A percentile compares a stretch with the other conserved stretches of the same genome.
Conservation (phyloP, 192 early-diverging fungal genomes). For the Coemansia javaensis region DNA sequence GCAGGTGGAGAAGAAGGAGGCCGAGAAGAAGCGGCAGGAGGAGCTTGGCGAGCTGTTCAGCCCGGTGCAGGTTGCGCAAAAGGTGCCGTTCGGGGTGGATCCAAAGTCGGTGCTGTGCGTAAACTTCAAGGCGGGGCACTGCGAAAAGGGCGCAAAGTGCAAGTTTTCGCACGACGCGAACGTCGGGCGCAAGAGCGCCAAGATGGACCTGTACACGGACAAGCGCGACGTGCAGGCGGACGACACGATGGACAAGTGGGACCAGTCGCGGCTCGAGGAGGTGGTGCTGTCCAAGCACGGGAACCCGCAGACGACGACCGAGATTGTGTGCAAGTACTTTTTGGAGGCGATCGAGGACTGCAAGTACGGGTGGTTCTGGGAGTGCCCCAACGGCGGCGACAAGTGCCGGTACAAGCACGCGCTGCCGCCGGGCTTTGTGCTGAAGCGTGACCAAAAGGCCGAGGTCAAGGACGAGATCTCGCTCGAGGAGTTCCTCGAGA, state of each 20-base stretch:
- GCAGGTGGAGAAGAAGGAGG: constrained; percentile 62
- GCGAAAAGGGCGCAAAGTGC: constrained; percentile 87
- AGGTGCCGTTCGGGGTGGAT: constrained; percentile 97
- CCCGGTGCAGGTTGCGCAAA: constrained; percentile 74
- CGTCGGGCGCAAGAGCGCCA: constrained; percentile 81
- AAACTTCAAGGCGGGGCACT: constrained; percentile 86
- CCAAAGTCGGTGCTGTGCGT: constrained; percentile 93
- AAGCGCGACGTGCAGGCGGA: constrained; percentile 57
- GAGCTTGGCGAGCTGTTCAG: constrained; percentile 90
- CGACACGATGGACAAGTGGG: constrained; percentile 97
- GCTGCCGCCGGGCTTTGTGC: constrained; percentile 90
- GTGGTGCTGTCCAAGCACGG: constrained; percentile 81
- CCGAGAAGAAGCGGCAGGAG: constrained; percentile 82
- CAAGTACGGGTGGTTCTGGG: constrained; percentile 99
- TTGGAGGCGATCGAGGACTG: constrained; percentile 91
- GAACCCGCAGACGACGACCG: constrained; percentile 82
- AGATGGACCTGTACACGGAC: constrained; percentile 94
- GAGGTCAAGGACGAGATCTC: constrained; percentile 80
- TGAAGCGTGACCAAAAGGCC: constrained; percentile 87
- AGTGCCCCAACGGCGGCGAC: constrained; percentile 91
- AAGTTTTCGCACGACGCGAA: constrained; percentile 97
- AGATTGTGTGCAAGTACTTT: constrained; percentile 98
- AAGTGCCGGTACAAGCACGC: constrained; percentile 96
- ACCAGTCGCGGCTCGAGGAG: constrained; percentile 83
- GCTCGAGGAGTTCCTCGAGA: constrained; percentile 96